These are phyloP conservation scores for Laburnicola sp. DNA, from an alignment of 2,329 filamentous ascomycete genomes.

Conservation along the genomic window DNA sequence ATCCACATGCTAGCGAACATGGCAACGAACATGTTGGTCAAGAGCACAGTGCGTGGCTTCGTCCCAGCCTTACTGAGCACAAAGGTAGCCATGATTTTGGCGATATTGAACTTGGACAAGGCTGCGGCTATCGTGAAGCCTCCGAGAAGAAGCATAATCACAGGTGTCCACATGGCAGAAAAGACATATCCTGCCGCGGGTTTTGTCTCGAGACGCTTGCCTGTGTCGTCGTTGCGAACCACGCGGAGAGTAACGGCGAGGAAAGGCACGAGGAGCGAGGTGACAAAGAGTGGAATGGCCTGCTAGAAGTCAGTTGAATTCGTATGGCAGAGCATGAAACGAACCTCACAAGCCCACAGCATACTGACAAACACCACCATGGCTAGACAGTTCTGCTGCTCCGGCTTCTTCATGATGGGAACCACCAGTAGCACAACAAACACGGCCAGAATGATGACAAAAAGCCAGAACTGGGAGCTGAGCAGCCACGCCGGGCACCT, in stretches of 20 bases:
- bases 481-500: constrained; percentile 79
- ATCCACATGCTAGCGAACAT: constrained; percentile 99
- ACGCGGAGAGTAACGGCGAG: constrained; percentile 85
- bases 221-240: constrained; percentile 73
- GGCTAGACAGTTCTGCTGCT: constrained; percentile 95
- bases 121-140: constrained; percentile 96
- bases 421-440: constrained; percentile 75
- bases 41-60: constrained; percentile 79
- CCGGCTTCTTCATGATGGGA: constrained; percentile 80
- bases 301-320: constrained; percentile 43
- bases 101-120: constrained; percentile 94
- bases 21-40: constrained; percentile 99
- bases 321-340: constrained; percentile 7
- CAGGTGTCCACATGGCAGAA: constrained; percentile 96
- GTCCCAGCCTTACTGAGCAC: constrained; percentile 96
- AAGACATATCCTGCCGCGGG: constrained; percentile 84
- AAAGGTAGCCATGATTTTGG: constrained; percentile 94
- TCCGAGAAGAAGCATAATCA: constrained; percentile 96
- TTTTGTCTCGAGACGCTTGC: constrained; percentile 74
- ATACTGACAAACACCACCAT: constrained; percentile 92
- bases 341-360: constrained; percentile 91
- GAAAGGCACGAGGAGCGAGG: constrained; percentile 90
- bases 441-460: constrained; percentile 69
- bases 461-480: constrained; percentile 76
- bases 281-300: constrained; percentile 96